Conservation (phyloP, 2,329 filamentous ascomycete species). For the Aspergillus jensenii region DNA sequence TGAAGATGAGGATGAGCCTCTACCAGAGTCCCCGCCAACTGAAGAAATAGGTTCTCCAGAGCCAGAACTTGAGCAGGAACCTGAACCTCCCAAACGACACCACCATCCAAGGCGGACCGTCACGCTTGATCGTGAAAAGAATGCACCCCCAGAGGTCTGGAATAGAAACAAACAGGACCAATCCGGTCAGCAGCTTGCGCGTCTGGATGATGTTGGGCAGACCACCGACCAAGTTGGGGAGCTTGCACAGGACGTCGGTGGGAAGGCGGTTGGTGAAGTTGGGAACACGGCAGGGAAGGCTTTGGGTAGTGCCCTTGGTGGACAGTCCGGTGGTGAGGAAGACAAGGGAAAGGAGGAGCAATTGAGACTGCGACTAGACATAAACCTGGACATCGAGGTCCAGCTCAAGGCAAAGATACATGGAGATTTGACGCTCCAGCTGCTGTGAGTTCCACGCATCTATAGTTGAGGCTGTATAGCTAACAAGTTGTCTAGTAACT, state of each 20-base stretch:
- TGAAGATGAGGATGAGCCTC: not conserved
- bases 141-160: not conserved
- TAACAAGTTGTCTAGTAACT: not conserved
- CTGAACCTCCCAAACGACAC: not conserved
- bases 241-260: not conserved
- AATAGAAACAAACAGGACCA: not conserved
- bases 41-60: not conserved
- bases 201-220: not conserved
- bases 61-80: not conserved
- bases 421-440: conserved; percentile 75
- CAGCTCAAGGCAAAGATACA: conserved; percentile 83
- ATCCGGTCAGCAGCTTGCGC: not conserved
- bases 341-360: conserved; percentile 12
- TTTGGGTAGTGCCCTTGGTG: not conserved
- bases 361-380: conserved; percentile 65
- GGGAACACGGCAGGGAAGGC: conserved; percentile 1
- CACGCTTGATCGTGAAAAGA: not conserved
- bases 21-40: not conserved
- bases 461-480: not conserved
- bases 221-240: not conserved
- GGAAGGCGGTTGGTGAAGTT: not conserved
- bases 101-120: not conserved
- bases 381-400: conserved; percentile 81
- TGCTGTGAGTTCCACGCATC: conserved; percentile 61
- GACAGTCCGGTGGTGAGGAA: not conserved